Evolutionary conservation across 2,329 filamentous ascomycete species (phyloP), one percentile per base, ranked within the genome.

Genomic region (Ceratocystis alfenasii): DNA sequence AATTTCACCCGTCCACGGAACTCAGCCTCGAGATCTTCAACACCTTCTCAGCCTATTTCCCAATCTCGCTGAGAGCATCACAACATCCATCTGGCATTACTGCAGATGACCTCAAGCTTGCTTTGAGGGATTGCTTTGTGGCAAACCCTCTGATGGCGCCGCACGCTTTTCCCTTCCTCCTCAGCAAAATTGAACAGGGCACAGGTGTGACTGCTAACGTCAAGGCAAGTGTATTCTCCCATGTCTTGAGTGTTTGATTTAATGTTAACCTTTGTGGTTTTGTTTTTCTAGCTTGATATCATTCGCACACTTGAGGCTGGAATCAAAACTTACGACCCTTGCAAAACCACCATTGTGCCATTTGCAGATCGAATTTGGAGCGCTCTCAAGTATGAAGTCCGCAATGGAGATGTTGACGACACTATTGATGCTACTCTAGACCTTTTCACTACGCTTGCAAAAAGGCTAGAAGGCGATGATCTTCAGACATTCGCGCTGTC

Each of bases 381-480:
- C 36, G 82, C 81, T n/a, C 78, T 85, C 60, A 85, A 85, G 71
- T 85, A 83, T 68, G 83, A 85, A 69, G 83, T 85, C 12, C 80
- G 83, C 44, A 84, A 85, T 65, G 83, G 83, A 12, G 83, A 85
- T 67, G 77, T 82, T 7, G 78, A 81, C 67, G 83, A 84, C 68
- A 79, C 78, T 0, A 81, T 84, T 15, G 79, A 82, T 71, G 79
- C 79, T 2, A 84, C 82, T 0, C 73, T 85, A 17, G 79, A 80
- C 59, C 80, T 82, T 2, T 77, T 85, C 64, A 77, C 78, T 44
- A 75, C 79, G 8, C 75, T 84, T 2, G 75, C 80, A 0, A 75
- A 73, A 7, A 75, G 76, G 60, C 74, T 84, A 2, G 75, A 77
- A 8, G 77, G 74, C 2, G 75, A 77, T 2, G 72, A 77, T 62